Conservation (phyloP, 371 early-diverging fungal genomes). For the Mortierella sp. region DNA sequence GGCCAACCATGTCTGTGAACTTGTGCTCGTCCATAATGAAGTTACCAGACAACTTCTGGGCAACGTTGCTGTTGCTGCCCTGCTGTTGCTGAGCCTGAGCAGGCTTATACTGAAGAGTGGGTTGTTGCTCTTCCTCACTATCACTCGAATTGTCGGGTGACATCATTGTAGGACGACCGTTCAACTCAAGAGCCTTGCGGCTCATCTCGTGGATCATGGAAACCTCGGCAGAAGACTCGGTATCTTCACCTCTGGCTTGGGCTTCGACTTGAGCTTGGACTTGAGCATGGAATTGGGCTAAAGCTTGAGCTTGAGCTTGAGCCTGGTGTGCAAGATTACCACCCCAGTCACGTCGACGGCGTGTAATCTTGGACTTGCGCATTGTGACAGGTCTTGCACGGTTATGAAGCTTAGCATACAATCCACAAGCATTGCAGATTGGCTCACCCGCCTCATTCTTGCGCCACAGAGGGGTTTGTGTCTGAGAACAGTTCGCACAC, state of each 20-base stretch:
- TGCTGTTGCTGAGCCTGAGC: slow-evolving; percentile 16
- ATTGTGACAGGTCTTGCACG: slow-evolving; percentile 70
- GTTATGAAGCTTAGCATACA: slow-evolving; percentile 84
- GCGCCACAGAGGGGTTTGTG: slow-evolving; percentile 89
- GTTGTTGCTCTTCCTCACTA: not conserved
- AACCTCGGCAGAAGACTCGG: slow-evolving; percentile 10
- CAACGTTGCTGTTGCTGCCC: not conserved
- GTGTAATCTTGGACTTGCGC: slow-evolving; percentile 73
- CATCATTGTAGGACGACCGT: slow-evolving; percentile 2
- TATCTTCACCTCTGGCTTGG: slow-evolving; percentile 21
- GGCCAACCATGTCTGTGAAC: slow-evolving; percentile 60
- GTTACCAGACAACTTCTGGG: slow-evolving; percentile 36
- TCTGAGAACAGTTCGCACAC: slow-evolving; percentile 86
- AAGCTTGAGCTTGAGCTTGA: slow-evolving; percentile 49
- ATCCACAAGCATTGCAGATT: slow-evolving; percentile 90
- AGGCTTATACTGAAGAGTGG: not conserved
- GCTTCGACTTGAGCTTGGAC: slow-evolving; percentile 48
- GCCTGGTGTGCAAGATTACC: slow-evolving; percentile 52
- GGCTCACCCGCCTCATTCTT: slow-evolving; percentile 81
- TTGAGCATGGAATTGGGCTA: slow-evolving; percentile 51
- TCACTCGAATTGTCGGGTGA: not conserved
- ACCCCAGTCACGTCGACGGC: slow-evolving; percentile 69
- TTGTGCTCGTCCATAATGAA: slow-evolving; percentile 58
- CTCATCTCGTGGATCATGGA: slow-evolving; percentile 41
- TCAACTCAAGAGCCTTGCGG: slow-evolving; percentile 28